A percentile compares a stretch with the other conserved stretches of the same genome.
phyloP scores from a whole-genome alignment of 441 rosid genomes.

The Macaranga tanarius region DNA sequence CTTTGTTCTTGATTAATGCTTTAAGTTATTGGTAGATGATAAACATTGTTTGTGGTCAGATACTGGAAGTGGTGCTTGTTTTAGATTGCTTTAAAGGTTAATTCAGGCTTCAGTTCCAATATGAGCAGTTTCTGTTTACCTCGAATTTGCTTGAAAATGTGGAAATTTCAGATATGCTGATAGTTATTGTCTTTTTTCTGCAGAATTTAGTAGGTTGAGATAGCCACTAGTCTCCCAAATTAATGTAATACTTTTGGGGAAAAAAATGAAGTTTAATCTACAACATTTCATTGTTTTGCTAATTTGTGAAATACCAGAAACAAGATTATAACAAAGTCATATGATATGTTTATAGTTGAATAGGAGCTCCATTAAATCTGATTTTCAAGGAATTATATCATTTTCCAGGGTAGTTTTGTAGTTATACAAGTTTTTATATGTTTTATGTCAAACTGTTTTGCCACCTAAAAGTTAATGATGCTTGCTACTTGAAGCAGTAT shows the following conservation, averaged over 20 bases:
- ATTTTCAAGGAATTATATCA: background rate
- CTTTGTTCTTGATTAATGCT: background rate
- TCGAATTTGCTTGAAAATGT: conserved; percentile 5
- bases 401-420: background rate
- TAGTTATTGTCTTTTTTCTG: background rate
- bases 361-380: background rate
- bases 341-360: background rate
- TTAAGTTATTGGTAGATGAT: background rate
- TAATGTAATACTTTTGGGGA: background rate
- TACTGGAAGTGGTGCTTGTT: background rate
- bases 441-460: background rate
- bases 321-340: background rate
- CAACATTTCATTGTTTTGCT: background rate
- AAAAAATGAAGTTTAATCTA: background rate
- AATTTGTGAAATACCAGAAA: background rate
- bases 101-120: background rate
- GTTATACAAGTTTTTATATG: background rate
- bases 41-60: too few relatives aligned
- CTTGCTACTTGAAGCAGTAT: background rate
- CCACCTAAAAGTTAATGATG: background rate
- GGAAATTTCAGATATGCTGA: background rate
- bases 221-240: background rate
- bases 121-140: conserved; percentile 10
- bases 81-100: background rate
- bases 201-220: background rate